Percentiles rank a stretch among this genome's conserved stretches.
Conservation (phyloP, 495 filamentous ascomycete species). For the Penicillium malachiteum region DNA sequence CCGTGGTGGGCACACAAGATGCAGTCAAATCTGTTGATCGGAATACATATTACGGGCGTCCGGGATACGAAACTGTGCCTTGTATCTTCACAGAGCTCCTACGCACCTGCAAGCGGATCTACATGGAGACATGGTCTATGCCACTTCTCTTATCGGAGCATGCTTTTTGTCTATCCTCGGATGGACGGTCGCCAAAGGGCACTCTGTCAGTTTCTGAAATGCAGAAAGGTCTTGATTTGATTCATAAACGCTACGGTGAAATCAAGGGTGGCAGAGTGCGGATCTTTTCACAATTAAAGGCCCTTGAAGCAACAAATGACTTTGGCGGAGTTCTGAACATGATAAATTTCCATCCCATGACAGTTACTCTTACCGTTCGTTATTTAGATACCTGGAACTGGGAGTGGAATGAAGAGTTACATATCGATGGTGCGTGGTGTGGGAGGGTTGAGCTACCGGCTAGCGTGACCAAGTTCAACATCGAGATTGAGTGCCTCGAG, state of each 20-base stretch:
- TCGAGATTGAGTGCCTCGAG: constrained; percentile 32
- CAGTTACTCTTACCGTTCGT: constrained; percentile 27
- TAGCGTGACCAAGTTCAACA: constrained; percentile 18
- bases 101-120: constrained; percentile 21
- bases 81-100: constrained; percentile 21
- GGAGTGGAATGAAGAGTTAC: constrained; percentile 20
- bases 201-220: neutral
- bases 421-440: constrained; percentile 23
- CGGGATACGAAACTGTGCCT: constrained; percentile 17
- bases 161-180: constrained; percentile 17
- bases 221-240: neutral
- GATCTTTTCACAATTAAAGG: neutral
- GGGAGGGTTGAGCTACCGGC: constrained; percentile 19
- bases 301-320: neutral
- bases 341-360: constrained; percentile 6
- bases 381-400: constrained; percentile 34
- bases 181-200: constrained; percentile 8
- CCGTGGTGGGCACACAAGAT: neutral
- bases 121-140: constrained; percentile 30
- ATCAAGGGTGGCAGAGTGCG: neutral
- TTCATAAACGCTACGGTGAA: neutral
- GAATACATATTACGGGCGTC: neutral
- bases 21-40: neutral
- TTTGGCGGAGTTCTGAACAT: neutral
- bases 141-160: constrained; percentile 29